Evolutionary conservation across 2,329 filamentous ascomycete genomes (phyloP), one percentile per base, ranked within the genome.

Genomic region (Pezizomycotina sp.): DNA sequence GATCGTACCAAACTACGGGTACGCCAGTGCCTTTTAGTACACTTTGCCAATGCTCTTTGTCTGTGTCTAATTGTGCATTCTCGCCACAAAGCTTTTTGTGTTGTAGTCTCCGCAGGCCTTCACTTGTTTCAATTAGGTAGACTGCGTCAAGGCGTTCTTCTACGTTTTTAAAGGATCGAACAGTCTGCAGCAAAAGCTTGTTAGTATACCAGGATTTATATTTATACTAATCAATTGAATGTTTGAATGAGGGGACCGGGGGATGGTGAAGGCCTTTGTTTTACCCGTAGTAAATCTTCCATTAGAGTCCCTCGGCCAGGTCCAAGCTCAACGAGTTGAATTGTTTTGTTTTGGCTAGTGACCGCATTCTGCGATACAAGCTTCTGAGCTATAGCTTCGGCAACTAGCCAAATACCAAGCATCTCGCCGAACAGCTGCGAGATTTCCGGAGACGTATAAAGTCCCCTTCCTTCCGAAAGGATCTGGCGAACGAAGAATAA

Each of bases 401-500:
- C 75, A 33, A 95, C 76, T 44, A 92, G 75, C 89, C 89, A 98
- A 50, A 98, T 71, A 4, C 82, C 89, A 38, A 95, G 65, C 18
- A 98, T 66, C 60, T 98, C 89, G 15, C 89, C 89, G 59, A 98
- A 98, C 8, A 95, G 69, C 55, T 95, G 89, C 1, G 84, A 93
- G 50, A 98, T 95, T 58, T 98, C 89, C 0, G 89, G 89, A 0
- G 84, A 93, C 0, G 89, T 98, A 33, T 77, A 54, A 98, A 98
- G 58, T 98, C 89, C 16, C 89, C 89, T 53, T 81, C 79, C 36
- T 70, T 63, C n/a, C 89, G 89, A 51, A 98, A 98, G 46, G 86
- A 84, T 53, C 93, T 84, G 29, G 74, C 69, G n/a, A 36, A 37
- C n/a, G 43, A 36, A 4, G 83, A 95, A 60, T 98, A 98, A 62